Conservation (phyloP, 192 early-diverging fungal species). For the Allomyces macrogynus region DNA sequence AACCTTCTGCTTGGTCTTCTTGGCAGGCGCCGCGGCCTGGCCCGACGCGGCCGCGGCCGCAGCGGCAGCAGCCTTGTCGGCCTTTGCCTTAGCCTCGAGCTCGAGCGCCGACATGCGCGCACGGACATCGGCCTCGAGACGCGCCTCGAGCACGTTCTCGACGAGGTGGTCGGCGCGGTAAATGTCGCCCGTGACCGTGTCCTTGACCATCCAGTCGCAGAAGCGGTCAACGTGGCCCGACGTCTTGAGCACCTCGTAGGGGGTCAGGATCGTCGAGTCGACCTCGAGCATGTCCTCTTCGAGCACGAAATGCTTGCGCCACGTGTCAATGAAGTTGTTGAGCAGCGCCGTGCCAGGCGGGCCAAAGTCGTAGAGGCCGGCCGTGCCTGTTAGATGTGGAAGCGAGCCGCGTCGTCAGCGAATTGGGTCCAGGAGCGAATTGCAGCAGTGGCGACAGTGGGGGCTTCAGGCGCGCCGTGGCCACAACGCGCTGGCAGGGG, state of each 20-base stretch:
- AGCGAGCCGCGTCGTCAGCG: neutral
- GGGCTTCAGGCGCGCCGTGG: neutral
- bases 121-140: slow-evolving; percentile 66
- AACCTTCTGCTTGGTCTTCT: slow-evolving; percentile 51
- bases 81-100: slow-evolving; percentile 5
- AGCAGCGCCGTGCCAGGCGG: slow-evolving; percentile 83
- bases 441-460: no score
- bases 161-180: slow-evolving; percentile 95
- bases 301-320: slow-evolving; percentile 92
- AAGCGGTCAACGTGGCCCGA: slow-evolving; percentile 99
- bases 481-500: slow-evolving; percentile 2
- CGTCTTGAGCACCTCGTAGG: slow-evolving; percentile 81
- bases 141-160: slow-evolving; percentile 74
- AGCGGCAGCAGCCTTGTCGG: neutral
- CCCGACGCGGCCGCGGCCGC: slow-evolving; percentile 7
- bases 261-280: slow-evolving; percentile 95
- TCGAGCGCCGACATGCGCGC: slow-evolving; percentile 28
- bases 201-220: slow-evolving; percentile 95
- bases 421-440: neutral
- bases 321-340: slow-evolving; percentile 68
- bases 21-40: slow-evolving; percentile 15
- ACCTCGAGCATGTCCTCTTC: slow-evolving; percentile 99
- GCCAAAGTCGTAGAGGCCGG: slow-evolving; percentile 95
- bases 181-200: slow-evolving; percentile 75
- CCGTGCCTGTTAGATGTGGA: slow-evolving; percentile 37